These are phyloP conservation scores for Podila horticola DNA, from an alignment of 192 early-diverging fungal genomes.

Conservation along the genomic window DNA sequence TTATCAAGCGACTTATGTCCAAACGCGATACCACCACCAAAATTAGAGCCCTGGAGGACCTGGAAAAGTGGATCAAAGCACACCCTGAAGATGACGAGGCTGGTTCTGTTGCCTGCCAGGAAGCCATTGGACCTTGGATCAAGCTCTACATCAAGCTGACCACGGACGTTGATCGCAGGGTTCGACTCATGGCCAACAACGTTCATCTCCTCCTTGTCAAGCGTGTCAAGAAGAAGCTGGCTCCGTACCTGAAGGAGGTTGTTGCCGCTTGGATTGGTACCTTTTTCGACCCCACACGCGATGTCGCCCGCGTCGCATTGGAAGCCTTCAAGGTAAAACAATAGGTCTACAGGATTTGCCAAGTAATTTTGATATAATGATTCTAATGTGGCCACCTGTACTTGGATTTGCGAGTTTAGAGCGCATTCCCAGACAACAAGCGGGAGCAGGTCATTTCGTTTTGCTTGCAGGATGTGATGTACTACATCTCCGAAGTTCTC, in stretches of 20 bases:
- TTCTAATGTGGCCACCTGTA: neutral
- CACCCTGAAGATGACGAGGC: conserved; percentile 53
- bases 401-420: conserved; percentile 45
- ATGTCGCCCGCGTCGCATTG: conserved; percentile 72
- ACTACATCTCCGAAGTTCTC: conserved; percentile 74
- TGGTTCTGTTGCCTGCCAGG: conserved; percentile 58
- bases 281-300: conserved; percentile 84
- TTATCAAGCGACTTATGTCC: conserved; percentile 81
- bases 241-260: conserved; percentile 82
- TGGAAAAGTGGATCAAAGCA: conserved; percentile 70
- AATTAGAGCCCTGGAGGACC: conserved; percentile 86
- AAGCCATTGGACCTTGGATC: conserved; percentile 60
- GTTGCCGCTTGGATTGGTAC: conserved; percentile 86
- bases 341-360: neutral
- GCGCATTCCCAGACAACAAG: conserved; percentile 86
- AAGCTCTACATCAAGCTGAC: conserved; percentile 71
- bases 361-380: neutral
- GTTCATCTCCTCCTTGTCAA: conserved; percentile 76
- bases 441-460: conserved; percentile 78
- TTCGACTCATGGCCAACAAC: conserved; percentile 73
- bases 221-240: conserved; percentile 78
- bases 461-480: conserved; percentile 79
- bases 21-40: conserved; percentile 92
- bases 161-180: conserved; percentile 86
- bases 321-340: conserved; percentile 72